Evolutionary conservation across 2,329 filamentous ascomycete species (phyloP), one percentile per base, ranked within the genome.

Genomic region (Amauroascus verrucosus): DNA sequence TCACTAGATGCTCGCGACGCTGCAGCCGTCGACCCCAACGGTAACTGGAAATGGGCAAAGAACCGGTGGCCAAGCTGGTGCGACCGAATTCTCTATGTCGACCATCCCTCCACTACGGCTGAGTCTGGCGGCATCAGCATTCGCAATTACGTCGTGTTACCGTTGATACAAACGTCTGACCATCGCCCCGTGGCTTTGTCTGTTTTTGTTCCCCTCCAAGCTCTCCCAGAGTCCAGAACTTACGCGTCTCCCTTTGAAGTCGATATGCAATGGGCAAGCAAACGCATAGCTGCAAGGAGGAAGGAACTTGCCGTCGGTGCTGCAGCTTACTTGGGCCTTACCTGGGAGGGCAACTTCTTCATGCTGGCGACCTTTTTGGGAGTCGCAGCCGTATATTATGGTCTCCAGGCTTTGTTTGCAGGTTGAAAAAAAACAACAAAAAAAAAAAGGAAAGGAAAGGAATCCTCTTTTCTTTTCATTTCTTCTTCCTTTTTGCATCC

Each of bases 21-120:
- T 1, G 64, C 61, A 16, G 57, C 60, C 9, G 55, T 56, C 63
- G 63, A 65, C 18, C 61, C 66, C 13, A 57, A 60, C 43, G 69
- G 77, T 3, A 70, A 74, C 9, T 91, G 85, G 83, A 71, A 75
- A 30, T 96, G 89, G 79, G 86, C 89, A 6, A 74, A 76, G 54
- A 86, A 94, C 66, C 83, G 93, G 44, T 94, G 87, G 77, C 90
- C 93, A 1, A 84, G 84, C 63, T 97, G 91, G 93, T 95, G 89
- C 63, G 93, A 97, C 68, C 82, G 93, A 2, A 84, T 97, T 18
- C 73, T 97, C 18, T 97, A 83, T 67, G 74, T 91, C 2, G 80
- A 85, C 49, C 70, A 77, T 20, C 81, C 78, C 18, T 67, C 68
- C 20, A 82, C 78, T 77, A 64, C 75, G 37, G 68, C 68, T 41